phyloP scores from a whole-genome alignment of 768 basidiomycete genomes.

The Daedaleopsis nitida region DNA sequence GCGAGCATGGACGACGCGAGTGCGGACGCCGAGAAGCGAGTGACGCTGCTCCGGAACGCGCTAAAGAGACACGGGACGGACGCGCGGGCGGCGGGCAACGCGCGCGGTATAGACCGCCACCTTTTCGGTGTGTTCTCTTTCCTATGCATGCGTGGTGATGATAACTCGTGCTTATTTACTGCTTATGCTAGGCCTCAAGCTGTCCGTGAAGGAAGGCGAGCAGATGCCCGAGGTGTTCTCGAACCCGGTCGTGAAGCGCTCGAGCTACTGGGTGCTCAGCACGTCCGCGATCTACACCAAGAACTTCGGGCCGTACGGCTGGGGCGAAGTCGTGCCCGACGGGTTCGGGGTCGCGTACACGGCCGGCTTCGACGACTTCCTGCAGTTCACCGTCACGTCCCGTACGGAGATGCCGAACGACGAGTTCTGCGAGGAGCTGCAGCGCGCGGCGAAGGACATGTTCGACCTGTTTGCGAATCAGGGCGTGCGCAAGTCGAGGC shows the following conservation, averaged over 20 bases:
- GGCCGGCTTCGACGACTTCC: conserved; percentile 70
- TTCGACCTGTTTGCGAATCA: conserved; percentile 46
- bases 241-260: conserved; percentile 73
- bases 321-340: conserved; percentile 94
- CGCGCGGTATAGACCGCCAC: conserved; percentile 84
- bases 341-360: conserved; percentile 95
- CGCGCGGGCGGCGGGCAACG: conserved; percentile 68
- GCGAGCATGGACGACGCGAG: conserved; percentile 63
- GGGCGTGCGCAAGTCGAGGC: conserved; percentile 3
- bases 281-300: conserved; percentile 89
- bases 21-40: conserved; percentile 44
- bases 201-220: conserved; percentile 63
- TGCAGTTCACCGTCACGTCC: conserved; percentile 89
- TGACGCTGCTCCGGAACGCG: conserved; percentile 58
- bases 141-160: not conserved
- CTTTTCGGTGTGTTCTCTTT: conserved; percentile 61
- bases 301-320: conserved; percentile 84
- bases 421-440: conserved; percentile 71
- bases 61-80: conserved; percentile 62
- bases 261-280: conserved; percentile 85
- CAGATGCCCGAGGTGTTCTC: conserved; percentile 67
- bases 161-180: not conserved
- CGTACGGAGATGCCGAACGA: conserved; percentile 82
- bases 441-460: conserved; percentile 65
- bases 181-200: conserved; percentile 61